These are phyloP conservation scores for Vitis amurensis DNA, from an alignment of 164 flowering plant genomes.

Conservation along the genomic window DNA sequence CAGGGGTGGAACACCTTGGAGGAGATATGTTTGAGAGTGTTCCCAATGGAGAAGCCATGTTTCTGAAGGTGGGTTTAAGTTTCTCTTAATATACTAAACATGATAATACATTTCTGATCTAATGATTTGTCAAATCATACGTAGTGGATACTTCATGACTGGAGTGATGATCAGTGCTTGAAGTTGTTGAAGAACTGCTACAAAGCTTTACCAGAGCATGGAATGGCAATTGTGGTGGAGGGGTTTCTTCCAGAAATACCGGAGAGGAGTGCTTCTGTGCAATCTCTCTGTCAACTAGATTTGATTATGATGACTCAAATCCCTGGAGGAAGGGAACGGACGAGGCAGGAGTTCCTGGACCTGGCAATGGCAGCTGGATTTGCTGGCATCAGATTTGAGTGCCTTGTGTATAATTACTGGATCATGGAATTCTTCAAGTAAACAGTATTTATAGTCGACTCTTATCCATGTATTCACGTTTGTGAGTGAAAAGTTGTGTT, in stretches of 20 bases:
- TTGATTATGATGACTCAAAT: conserved; percentile 27
- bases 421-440: conserved; percentile 29
- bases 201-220: conserved; percentile 24
- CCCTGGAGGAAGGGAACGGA: conserved; percentile 46
- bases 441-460: too few relatives aligned
- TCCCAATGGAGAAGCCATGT: conserved; percentile 43
- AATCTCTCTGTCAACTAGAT: conserved; percentile 4
- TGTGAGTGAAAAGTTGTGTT: too few relatives aligned
- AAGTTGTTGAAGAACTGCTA: conserved; percentile 40
- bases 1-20: conserved; percentile 42
- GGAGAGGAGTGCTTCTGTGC: conserved; percentile 12
- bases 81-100: background rate
- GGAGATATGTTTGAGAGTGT: conserved; percentile 45
- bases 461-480: too few relatives aligned
- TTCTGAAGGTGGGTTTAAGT: conserved; percentile 35
- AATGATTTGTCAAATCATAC: background rate
- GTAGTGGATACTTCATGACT: conserved; percentile 43
- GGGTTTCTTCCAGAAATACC: conserved; percentile 19
- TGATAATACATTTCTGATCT: too few relatives aligned
- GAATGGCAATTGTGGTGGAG: conserved; percentile 38
- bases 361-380: conserved; percentile 41
- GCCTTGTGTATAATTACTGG: conserved; percentile 11
- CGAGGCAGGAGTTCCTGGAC: conserved; percentile 29
- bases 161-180: conserved; percentile 40
- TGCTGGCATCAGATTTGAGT: conserved; percentile 7